These are phyloP conservation scores for Penicillium verhagenii DNA, from an alignment of 495 filamentous ascomycete species.

Conservation along the genomic window DNA sequence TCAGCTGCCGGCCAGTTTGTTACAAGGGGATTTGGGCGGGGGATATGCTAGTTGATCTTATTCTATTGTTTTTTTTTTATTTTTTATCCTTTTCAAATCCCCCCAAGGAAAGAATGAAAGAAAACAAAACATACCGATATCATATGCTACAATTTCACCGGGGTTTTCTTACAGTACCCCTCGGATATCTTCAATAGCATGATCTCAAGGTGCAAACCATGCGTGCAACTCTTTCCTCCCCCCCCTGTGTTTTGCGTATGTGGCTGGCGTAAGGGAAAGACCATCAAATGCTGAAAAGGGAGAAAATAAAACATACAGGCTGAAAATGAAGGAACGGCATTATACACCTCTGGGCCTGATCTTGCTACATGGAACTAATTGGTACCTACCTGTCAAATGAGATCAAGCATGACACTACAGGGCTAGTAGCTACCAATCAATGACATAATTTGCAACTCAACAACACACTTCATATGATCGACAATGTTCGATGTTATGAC, in stretches of 20 bases:
- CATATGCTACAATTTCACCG: background rate
- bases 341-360: background rate
- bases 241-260: background rate
- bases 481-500: background rate
- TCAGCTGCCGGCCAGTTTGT: slow-evolving; percentile 6
- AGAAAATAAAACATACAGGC: background rate
- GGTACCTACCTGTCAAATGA: background rate
- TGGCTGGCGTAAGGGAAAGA: background rate
- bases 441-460: background rate
- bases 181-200: background rate
- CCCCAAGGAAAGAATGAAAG: too few relatives aligned
- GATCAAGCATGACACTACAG: background rate
- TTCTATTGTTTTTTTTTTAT: too few relatives aligned
- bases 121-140: background rate
- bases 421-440: too few relatives aligned
- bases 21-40: slow-evolving; percentile 1
- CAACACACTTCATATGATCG: background rate
- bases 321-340: background rate
- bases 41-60: background rate
- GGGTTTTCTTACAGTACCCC: background rate
- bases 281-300: background rate
- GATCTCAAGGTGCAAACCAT: background rate
- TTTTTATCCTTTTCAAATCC: too few relatives aligned
- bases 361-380: too few relatives aligned
- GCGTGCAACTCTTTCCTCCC: background rate